Percentiles rank a stretch among this genome's conserved stretches.
phyloP scores from a whole-genome alignment of 1,284 basidiomycete genomes.

The Fistulina hepatica region DNA sequence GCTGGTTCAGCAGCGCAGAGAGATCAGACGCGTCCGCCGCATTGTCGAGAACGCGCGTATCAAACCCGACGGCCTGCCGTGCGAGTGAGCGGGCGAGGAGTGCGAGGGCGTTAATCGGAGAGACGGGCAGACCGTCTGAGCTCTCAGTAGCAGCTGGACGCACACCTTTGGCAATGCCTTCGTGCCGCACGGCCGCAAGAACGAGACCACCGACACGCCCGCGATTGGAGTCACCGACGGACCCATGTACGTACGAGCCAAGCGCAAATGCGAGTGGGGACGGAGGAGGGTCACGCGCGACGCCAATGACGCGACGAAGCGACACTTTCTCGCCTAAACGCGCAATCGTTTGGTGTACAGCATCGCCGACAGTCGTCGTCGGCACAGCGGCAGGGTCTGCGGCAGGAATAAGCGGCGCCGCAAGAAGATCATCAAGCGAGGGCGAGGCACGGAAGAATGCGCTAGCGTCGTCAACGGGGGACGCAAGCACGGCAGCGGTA shows the following conservation, averaged over 20 bases:
- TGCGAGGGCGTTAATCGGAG: slow-evolving; percentile 42
- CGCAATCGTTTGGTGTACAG: slow-evolving; percentile 72
- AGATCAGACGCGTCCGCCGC: slow-evolving; percentile 36
- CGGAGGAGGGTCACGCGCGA: slow-evolving; percentile 50
- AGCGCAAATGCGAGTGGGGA: slow-evolving; percentile 45
- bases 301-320: slow-evolving; percentile 61
- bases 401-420: slow-evolving; percentile 58
- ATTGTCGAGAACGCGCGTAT: slow-evolving; percentile 49
- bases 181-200: slow-evolving; percentile 47
- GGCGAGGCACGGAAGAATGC: slow-evolving; percentile 31
- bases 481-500: slow-evolving; percentile 74
- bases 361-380: slow-evolving; percentile 51
- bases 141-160: slow-evolving; percentile 24
- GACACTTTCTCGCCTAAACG: slow-evolving; percentile 88
- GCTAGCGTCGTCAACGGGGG: slow-evolving; percentile 26
- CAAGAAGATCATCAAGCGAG: slow-evolving; percentile 44
- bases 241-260: slow-evolving; percentile 73
- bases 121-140: no score
- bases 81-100: slow-evolving; percentile 71
- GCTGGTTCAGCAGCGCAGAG: slow-evolving; percentile 67
- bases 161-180: slow-evolving; percentile 33
- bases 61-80: slow-evolving; percentile 80
- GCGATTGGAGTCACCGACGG: slow-evolving; percentile 34
- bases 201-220: slow-evolving; percentile 67
- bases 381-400: slow-evolving; percentile 26